Base-by-base conservation (phyloP, 1,284 basidiomycete species). In the Serendipita sp. region DNA sequence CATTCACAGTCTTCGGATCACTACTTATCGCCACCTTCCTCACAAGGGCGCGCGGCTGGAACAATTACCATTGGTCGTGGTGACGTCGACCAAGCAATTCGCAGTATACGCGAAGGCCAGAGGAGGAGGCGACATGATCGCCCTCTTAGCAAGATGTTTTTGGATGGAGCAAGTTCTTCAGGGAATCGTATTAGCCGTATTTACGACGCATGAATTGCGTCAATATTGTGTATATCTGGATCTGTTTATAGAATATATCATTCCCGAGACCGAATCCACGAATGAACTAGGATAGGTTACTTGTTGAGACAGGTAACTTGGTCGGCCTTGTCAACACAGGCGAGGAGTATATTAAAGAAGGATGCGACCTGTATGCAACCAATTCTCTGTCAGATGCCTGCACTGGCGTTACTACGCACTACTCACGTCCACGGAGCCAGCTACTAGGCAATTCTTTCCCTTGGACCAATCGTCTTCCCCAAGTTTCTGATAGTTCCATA, bases 61-160 rank as follows among this genome's bases (percentile, higher is more conserved):
- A 71, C 71, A 45, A 72, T 73, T 12, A 85, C 87, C 1, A 71
- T 88, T 64, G 83, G 83, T 15, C 80, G 85, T 43, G 90, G 89
- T 10, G 86, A 87, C 63, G 73, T 93, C 44, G 90, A 93, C 68
- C 82, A 87, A 68, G 88, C 87, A 5, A 87, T 93, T 61, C 82
- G 87, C 41, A 91, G 85, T 65, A 82, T 93, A 75, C 82, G 85
- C 41, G 79, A 82, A 34, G 87, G 85, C 13, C 80, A 80, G 64
- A 75, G 83, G 63, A 76, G 83, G 67, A 74, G 76, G 61, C 76
- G 84, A 26, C 74, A 76, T 43, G 61, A 65, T 35, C 72, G 76
- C 35, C 76, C 80, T 2, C 70, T 81, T 53, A 89, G 82, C 75
- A 89, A 87, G 77, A 88, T 93, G 38, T 92, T 93, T 69, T 68